phyloP scores from a whole-genome alignment of 495 filamentous ascomycete species.

The Lophiotrema nucula region DNA sequence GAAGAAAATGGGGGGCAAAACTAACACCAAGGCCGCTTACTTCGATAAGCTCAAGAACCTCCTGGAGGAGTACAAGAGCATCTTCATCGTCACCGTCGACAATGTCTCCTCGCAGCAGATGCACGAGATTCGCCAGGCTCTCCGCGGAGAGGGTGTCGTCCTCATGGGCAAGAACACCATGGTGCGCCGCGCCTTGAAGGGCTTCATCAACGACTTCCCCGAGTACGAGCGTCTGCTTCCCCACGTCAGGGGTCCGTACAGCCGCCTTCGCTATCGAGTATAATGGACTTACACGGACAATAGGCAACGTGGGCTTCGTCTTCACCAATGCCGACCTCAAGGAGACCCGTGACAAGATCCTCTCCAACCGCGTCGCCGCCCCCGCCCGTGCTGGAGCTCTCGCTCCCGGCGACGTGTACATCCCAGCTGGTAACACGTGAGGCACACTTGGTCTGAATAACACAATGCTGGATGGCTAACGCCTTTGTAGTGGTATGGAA shows the following conservation, averaged over 20 bases:
- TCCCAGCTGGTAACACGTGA: conserved; percentile 75
- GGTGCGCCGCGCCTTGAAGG: conserved; percentile 97
- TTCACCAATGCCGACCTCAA: conserved; percentile 98
- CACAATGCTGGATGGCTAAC: neutral
- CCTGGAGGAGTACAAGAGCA: conserved; percentile 69
- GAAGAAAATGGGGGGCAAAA: conserved; percentile 99
- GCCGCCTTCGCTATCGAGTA: neutral
- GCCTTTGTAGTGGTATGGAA: conserved; percentile 89
- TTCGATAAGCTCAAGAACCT: conserved; percentile 98
- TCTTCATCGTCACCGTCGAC: conserved; percentile 85
- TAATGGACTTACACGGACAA: conserved; percentile 24
- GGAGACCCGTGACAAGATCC: conserved; percentile 85
- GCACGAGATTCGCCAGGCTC: conserved; percentile 90
- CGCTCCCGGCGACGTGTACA: conserved; percentile 71
- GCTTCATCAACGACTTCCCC: conserved; percentile 83
- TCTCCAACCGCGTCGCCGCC: conserved; percentile 93
- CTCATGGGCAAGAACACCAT: conserved; percentile 99
- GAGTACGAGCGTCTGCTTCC: conserved; percentile 97
- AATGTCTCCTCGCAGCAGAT: conserved; percentile 95
- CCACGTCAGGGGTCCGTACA: conserved; percentile 72
- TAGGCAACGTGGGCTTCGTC: conserved; percentile 95
- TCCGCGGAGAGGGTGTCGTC: conserved; percentile 81
- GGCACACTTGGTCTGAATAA: neutral
- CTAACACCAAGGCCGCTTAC: conserved; percentile 90
- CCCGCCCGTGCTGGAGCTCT: conserved; percentile 95